Percentiles rank a stretch among this genome's conserved stretches.
These are phyloP conservation scores for Cucumis melo DNA, from an alignment of 306 rosid species.

Conservation along the genomic window DNA sequence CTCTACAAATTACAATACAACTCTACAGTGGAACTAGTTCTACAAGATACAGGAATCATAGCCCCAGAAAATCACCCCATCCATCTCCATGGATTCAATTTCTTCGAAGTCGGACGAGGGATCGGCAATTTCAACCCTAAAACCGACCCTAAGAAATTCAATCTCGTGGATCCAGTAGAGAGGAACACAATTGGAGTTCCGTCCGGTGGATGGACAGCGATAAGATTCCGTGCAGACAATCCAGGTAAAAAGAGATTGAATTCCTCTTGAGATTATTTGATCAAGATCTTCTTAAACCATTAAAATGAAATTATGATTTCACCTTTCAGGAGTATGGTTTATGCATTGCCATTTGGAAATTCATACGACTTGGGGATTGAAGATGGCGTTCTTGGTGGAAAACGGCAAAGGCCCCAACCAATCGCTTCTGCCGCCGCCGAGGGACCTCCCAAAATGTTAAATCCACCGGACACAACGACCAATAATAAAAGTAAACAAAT, in stretches of 20 bases:
- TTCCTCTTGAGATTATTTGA: background rate
- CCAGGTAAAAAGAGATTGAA: constrained; percentile 38
- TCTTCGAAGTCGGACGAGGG: constrained; percentile 55
- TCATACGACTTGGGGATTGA: constrained; percentile 90
- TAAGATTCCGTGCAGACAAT: constrained; percentile 74
- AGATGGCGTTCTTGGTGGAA: constrained; percentile 94
- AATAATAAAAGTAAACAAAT: background rate
- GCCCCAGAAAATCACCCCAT: constrained; percentile 66
- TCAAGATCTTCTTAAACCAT: background rate
- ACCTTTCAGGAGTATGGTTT: constrained; percentile 72
- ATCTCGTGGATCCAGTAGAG: constrained; percentile 70
- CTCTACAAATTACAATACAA: constrained; percentile 38
- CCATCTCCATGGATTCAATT: constrained; percentile 84
- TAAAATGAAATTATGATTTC: background rate
- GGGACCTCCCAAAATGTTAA: constrained; percentile 82
- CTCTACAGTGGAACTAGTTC: constrained; percentile 45
- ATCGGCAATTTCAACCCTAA: constrained; percentile 47
- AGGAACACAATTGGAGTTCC: constrained; percentile 76
- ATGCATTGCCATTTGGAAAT: constrained; percentile 86
- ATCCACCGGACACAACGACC: background rate
- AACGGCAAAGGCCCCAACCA: constrained; percentile 69
- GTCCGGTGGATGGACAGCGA: constrained; percentile 73
- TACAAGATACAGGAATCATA: constrained; percentile 60
- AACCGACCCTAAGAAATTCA: constrained; percentile 42
- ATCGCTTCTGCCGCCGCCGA: constrained; percentile 67